Conservation (phyloP, 495 filamentous ascomycete genomes). For the Hyaloscypha hepaticicola region DNA sequence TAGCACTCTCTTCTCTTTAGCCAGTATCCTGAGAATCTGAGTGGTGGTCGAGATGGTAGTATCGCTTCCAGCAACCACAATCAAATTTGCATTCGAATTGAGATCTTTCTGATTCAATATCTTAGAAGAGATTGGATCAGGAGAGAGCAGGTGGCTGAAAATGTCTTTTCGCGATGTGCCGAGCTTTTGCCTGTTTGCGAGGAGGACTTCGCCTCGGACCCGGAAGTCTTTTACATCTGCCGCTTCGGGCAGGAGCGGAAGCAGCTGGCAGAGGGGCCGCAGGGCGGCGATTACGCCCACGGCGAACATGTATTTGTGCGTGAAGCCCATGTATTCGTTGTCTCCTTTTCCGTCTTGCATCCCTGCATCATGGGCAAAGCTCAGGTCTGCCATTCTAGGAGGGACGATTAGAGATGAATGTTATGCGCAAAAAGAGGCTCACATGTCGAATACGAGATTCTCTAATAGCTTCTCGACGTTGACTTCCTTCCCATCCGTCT, state of each 20-base stretch:
- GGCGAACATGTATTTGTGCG: constrained; percentile 16
- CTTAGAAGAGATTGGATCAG: constrained; percentile 9
- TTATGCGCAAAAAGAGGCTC: too few relatives aligned
- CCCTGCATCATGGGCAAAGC: constrained; percentile 22
- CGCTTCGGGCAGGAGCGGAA: constrained; percentile 20
- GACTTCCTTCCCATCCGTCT: constrained; percentile 3
- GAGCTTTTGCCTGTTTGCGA: constrained; percentile 18
- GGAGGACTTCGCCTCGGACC: constrained; percentile 6
- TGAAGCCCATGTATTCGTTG: constrained; percentile 20
- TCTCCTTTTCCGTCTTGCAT: constrained; percentile 27
- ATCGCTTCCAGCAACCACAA: constrained; percentile 27
- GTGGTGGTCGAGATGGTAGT: constrained; percentile 14
- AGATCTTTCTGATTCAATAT: constrained; percentile 20
- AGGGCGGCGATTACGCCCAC: constrained; percentile 8
- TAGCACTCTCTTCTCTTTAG: constrained; percentile 4
- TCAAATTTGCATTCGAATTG: constrained; percentile 22
- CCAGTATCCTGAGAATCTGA: constrained; percentile 10
- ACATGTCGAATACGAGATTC: too few relatives aligned
- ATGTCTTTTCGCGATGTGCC: constrained; percentile 25
- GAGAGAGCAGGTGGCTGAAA: constrained; percentile 21
- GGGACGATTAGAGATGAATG: too few relatives aligned
- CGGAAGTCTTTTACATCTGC: constrained; percentile 15
- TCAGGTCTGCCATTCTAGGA: constrained; percentile 27
- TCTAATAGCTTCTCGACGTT: too few relatives aligned
- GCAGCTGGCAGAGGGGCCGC: constrained; percentile 20